Base-by-base conservation (phyloP, 352 stramenopile genomes). In the Pelagophyceae sp. region DNA sequence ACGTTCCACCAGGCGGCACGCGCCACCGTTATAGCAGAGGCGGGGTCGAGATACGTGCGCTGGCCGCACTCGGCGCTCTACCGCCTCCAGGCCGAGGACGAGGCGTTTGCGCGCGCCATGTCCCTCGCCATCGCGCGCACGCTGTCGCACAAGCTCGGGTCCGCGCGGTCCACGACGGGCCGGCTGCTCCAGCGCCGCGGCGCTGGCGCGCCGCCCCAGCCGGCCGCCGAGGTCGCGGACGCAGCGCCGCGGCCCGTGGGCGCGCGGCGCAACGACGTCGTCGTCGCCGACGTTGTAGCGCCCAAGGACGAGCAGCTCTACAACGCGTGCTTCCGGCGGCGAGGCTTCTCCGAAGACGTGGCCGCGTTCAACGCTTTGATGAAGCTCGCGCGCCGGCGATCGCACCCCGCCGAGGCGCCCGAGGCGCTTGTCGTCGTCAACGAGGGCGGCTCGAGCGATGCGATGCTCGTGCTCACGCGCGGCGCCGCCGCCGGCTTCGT, bases 1-100 rank as follows among this genome's bases (percentile, higher is more conserved):
- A 23, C 64, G 31, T 72, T 72, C 35, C 64, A 72, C 64, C 64
- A 72, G 64, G 64, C 64, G 6, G 64, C 64, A n/a, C 64, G 64
- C 29, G 64, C 64, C 19, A 72, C 64, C 31, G 64, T 72, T 15
- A 3, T 72, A 3, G 64, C 64, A 6, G 64, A 72, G 6, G 19
- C 19, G 3, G 6, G 35, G 11, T 37, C 64, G 64, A 6, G 29
- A 6, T 72, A 45, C 64, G 64, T 72, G 6, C 19, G 19, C 31
- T 72, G 31, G 31, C 15, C 19, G 6, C 64, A 72, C 32, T 15
- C 37, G 35, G 11, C 29, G 19, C 64, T 72, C 19, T 72, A 72
- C 64, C 32, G 35, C 32, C 64, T 72, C 64, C 20, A 72, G 64
- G 32, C 15, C 6, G 11, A 19, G 15, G 64, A 72, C 64, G 64